Evolutionary conservation across 768 basidiomycete species (phyloP).

Genomic region (Mycena metata): DNA sequence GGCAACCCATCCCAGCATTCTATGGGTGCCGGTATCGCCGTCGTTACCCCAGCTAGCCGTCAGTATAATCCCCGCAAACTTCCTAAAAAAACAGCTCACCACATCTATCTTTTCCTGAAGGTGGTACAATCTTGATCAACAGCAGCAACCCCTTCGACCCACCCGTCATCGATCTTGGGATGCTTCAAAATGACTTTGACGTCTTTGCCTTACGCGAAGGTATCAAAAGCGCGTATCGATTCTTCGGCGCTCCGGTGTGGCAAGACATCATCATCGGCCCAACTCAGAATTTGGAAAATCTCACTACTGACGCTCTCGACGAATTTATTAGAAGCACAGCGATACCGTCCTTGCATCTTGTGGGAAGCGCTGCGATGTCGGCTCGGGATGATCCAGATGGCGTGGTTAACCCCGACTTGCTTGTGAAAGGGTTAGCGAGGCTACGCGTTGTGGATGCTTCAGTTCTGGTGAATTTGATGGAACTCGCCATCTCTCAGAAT

Average conservation of each 20-base stretch:
- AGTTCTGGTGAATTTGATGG: too few relatives aligned
- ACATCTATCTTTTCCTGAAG: slow-evolving; percentile 28
- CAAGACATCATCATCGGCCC: slow-evolving; percentile 20
- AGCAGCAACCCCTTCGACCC: slow-evolving; percentile 54
- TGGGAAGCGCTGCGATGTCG: slow-evolving; percentile 27
- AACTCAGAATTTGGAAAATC: slow-evolving; percentile 12
- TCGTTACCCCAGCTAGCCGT: slow-evolving; percentile 39
- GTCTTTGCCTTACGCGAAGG: slow-evolving; percentile 36
- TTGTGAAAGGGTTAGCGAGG: background rate
- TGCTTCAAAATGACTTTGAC: slow-evolving; percentile 46
- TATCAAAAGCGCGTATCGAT: background rate
- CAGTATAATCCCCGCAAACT: slow-evolving; percentile 17
- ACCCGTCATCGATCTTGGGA: slow-evolving; percentile 61
- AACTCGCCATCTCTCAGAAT: too few relatives aligned
- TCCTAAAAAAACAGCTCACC: background rate
- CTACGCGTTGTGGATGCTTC: slow-evolving; percentile 24
- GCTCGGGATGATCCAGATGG: background rate
- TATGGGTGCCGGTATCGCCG: background rate
- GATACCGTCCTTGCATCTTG: slow-evolving; percentile 5
- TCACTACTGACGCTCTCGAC: slow-evolving; percentile 17
- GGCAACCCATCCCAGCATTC: background rate
- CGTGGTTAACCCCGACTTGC: too few relatives aligned
- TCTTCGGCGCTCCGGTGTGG: slow-evolving; percentile 25
- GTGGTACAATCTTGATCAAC: slow-evolving; percentile 46
- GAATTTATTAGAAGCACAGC: slow-evolving; percentile 15